Percentiles rank a stretch among this genome's conserved stretches.
Evolutionary conservation across 2,329 filamentous ascomycete species (phyloP).

Genomic region (Penicillium sp.): DNA sequence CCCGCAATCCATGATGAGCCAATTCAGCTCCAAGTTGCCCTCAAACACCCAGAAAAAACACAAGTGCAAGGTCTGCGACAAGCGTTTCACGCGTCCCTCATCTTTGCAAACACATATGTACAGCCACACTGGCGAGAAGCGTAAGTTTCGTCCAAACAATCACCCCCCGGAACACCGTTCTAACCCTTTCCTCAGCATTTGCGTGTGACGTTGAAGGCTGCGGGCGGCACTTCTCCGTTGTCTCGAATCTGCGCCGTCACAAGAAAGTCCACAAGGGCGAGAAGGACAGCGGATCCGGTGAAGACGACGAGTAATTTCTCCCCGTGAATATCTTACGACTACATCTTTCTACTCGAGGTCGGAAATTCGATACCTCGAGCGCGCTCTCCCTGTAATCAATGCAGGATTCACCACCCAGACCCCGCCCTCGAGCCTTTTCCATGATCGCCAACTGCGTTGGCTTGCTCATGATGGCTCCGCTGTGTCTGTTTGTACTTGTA

Average conservation of each 20-base stretch:
- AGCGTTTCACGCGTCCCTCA: conserved; percentile 91
- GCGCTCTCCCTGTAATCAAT: conserved; percentile 9
- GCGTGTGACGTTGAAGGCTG: conserved; percentile 93
- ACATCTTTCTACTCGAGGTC: conserved; percentile 17
- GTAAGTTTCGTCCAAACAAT: conserved; percentile 60
- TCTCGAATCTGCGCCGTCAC: conserved; percentile 91
- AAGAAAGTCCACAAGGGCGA: conserved; percentile 89
- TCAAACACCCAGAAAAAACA: conserved; percentile 98
- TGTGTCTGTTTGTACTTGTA: conserved; percentile 37
- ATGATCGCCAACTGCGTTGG: conserved; percentile 21
- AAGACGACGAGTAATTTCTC: conserved; percentile 42
- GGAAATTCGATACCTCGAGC: conserved; percentile 5
- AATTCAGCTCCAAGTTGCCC: conserved; percentile 95
- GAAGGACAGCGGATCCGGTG: conserved; percentile 42
- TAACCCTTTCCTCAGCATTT: conserved; percentile 67
- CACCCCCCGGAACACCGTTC: conserved; percentile 3
- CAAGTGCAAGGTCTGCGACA: conserved; percentile 98
- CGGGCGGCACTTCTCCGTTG: conserved; percentile 93
- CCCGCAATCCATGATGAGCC: conserved; percentile 96
- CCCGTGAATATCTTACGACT: conserved; percentile 3
- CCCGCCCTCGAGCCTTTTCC: conserved; percentile 6
- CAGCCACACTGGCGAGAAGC: conserved; percentile 96
- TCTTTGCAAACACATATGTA: conserved; percentile 98
- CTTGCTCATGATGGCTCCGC: conserved; percentile 3
- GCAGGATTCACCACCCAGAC: conserved; percentile 1